These are phyloP conservation scores for Carex parvula DNA, from an alignment of 176 grass and related monocot genomes.

Conservation along the genomic window DNA sequence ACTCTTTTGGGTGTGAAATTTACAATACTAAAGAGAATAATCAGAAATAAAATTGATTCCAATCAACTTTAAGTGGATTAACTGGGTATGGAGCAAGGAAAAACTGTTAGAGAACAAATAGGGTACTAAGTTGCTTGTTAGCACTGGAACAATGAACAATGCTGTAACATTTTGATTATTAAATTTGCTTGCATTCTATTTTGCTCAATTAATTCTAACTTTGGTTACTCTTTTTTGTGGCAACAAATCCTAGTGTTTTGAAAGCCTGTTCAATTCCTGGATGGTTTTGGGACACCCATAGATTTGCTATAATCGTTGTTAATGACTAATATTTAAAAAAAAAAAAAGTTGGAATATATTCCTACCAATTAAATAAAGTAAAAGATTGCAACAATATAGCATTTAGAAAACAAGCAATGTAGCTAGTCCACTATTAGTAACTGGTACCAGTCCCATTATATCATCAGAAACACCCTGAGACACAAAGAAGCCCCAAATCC, in stretches of 20 bases:
- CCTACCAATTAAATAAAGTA: neutral
- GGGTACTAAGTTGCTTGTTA: too few species aligned
- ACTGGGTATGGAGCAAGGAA: neutral
- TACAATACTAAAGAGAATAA: neutral
- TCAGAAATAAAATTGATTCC: neutral
- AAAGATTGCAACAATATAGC: neutral
- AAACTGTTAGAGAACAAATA: too few species aligned
- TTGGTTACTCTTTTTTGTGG: too few species aligned
- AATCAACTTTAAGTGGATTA: neutral
- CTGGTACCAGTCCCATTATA: neutral
- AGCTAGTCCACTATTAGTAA: neutral
- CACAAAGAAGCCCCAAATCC: neutral
- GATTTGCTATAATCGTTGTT: neutral
- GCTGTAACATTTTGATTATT: too few species aligned
- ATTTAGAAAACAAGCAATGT: neutral
- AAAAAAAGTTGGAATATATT: neutral
- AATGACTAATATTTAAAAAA: neutral
- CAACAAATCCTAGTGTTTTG: neutral
- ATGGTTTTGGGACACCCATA: neutral
- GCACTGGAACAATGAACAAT: too few species aligned
- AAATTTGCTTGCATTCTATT: too few species aligned
- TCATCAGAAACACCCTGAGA: neutral
- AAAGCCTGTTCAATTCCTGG: neutral
- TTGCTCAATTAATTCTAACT: too few species aligned
- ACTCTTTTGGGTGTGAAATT: neutral